phyloP scores from a whole-genome alignment of 2,329 filamentous ascomycete species.

The Fonsecaea multimorphosa region DNA sequence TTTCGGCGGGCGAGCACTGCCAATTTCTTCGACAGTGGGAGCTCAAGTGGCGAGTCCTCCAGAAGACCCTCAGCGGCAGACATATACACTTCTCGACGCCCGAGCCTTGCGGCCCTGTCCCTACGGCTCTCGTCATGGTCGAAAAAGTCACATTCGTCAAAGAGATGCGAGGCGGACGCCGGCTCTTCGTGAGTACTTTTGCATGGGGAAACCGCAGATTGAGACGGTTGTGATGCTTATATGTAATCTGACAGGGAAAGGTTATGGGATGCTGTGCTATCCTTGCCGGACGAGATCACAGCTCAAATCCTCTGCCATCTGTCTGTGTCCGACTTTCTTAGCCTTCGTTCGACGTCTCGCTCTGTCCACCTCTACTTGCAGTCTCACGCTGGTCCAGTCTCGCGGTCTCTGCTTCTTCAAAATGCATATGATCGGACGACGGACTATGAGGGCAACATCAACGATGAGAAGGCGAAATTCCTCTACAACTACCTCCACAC shows the following conservation, averaged over 20 bases:
- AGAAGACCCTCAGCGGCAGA: constrained; percentile 26
- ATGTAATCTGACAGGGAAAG: constrained; percentile 17
- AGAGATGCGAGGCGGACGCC: constrained; percentile 7
- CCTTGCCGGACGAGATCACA: constrained; percentile 33
- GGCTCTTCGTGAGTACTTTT: constrained; percentile 26
- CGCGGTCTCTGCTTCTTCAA: constrained; percentile 24
- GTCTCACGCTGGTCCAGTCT: constrained; percentile 23
- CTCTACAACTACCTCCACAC: constrained; percentile 29
- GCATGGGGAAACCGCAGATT: not conserved
- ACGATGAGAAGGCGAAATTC: constrained; percentile 17
- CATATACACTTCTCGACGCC: constrained; percentile 14
- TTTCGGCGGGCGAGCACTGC: constrained; percentile 26
- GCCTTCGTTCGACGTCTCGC: constrained; percentile 28
- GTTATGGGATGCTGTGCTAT: constrained; percentile 31
- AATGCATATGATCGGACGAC: constrained; percentile 17
- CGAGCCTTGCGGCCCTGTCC: constrained; percentile 29
- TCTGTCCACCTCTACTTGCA: constrained; percentile 21
- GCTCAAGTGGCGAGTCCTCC: constrained; percentile 30
- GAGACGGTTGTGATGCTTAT: not conserved
- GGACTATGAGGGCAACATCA: constrained; percentile 5
- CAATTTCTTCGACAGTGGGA: constrained; percentile 18
- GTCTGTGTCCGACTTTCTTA: constrained; percentile 22
- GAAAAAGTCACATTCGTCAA: constrained; percentile 23
- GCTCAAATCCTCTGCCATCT: constrained; percentile 33
- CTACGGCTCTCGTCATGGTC: constrained; percentile 25